Conservation (phyloP, 2,329 filamentous ascomycete genomes). For the Pseudohalonectria lignicola region DNA sequence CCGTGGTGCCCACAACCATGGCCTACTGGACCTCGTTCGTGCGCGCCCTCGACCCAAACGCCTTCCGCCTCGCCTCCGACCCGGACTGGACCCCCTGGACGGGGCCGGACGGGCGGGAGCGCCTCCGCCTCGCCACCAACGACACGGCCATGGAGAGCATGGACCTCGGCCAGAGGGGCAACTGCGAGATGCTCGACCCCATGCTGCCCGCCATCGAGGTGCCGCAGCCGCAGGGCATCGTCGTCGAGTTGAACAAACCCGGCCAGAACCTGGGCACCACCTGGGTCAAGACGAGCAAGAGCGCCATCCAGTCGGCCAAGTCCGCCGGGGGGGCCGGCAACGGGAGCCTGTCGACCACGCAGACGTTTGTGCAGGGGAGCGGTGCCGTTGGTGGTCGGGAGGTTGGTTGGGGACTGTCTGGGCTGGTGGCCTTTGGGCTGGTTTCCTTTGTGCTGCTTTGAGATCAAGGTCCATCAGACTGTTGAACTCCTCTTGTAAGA, state of each 20-base stretch:
- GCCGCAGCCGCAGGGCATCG: slow-evolving; percentile 4
- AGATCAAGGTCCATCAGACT: too few relatives aligned
- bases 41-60: slow-evolving; percentile 52
- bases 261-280: slow-evolving; percentile 7
- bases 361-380: too few relatives aligned
- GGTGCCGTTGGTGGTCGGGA: too few relatives aligned
- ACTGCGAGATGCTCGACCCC: slow-evolving; percentile 13
- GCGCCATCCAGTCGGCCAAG: too few relatives aligned
- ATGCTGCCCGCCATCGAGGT: slow-evolving; percentile 13
- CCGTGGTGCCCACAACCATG: slow-evolving; percentile 49
- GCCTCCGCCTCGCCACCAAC: slow-evolving; percentile 29
- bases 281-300: too few relatives aligned
- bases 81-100: slow-evolving; percentile 39
- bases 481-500: too few relatives aligned
- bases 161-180: slow-evolving; percentile 16
- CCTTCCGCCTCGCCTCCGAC: slow-evolving; percentile 25
- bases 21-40: slow-evolving; percentile 68
- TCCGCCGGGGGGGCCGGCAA: too few relatives aligned
- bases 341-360: too few relatives aligned
- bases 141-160: slow-evolving; percentile 29
- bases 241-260: slow-evolving; percentile 9
- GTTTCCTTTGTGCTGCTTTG: too few relatives aligned
- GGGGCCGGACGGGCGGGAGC: slow-evolving; percentile 15
- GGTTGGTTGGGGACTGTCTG: too few relatives aligned
- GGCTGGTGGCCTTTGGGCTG: too few relatives aligned